Base-by-base conservation (phyloP, 768 basidiomycete genomes). In the Kockovaella imperatae region DNA sequence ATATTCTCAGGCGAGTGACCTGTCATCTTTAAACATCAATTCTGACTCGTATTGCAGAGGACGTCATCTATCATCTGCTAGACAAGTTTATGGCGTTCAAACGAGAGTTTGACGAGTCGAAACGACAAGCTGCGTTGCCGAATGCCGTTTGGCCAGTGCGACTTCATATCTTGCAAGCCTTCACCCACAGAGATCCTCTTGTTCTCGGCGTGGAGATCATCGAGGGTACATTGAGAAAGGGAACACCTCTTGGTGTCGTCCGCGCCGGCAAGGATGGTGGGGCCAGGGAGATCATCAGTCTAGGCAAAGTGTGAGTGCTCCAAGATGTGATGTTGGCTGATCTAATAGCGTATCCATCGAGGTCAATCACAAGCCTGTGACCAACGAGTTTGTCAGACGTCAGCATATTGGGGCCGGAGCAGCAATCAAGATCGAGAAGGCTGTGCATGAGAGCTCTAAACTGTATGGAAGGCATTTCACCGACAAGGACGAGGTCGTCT, bases 361-460 rank as follows among this genome's bases (percentile, higher is more conserved):
- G 72, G 95, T 96, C 69, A 97, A 99, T 68, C 91, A 97, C 75
- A 95, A 93, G 70, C 71, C 81, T 2, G 75, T 76, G 45, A n/a
- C n/a, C n/a, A n/a, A n/a, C n/a, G 91, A 96, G 20, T 83, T 87
- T 59, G 79, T 97, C 59, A 97, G 95, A 76, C 91, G 87, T 73
- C 77, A 82, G 2, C 89, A 96, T 70, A 82, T 87, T n/a, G 93
- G 89, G 61, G 91, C 79, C 40, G 93, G 95, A 64, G 91, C 96
- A 13, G 93, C 95, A 0, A 86, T 97, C 59, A 99, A 97, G 78
- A 96, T 97, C 52, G 95, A 97, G 71, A 86, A 93, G 69, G 91
- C 90, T 3, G 84, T 91, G 10, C 90, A 97, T 71, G 86, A 96
- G 73, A 84, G 86, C 21, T 82, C 89, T 24, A 93, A 90, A 73